Percentiles rank a stretch among this genome's conserved stretches.
Evolutionary conservation across 768 basidiomycete genomes (phyloP).

Genomic region (Termitomyces sp.): DNA sequence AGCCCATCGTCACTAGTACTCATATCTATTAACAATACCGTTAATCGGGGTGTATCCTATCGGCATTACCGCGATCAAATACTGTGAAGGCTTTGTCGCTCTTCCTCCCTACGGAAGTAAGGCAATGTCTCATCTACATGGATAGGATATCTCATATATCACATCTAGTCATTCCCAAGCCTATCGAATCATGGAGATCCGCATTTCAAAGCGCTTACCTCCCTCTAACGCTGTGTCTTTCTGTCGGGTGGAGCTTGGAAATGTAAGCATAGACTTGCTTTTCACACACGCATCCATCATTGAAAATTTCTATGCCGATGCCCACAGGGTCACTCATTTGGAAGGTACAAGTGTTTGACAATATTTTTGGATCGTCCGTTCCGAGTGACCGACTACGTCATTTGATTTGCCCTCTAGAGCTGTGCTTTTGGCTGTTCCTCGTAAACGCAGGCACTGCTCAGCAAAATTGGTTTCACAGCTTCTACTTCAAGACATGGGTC

Average conservation of each 20-base stretch:
- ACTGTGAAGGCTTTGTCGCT: conserved; percentile 56
- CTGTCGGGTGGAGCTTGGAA: conserved; percentile 71
- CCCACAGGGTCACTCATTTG: conserved; percentile 65
- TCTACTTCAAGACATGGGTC: conserved; percentile 74
- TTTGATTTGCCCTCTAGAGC: conserved; percentile 43
- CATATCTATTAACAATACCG: conserved; percentile 64
- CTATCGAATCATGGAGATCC: conserved; percentile 55
- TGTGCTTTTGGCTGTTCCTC: conserved; percentile 88
- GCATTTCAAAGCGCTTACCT: conserved; percentile 47
- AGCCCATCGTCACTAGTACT: conserved; percentile 55
- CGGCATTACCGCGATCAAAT: conserved; percentile 72
- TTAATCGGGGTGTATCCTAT: conserved; percentile 51
- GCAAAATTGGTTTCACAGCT: conserved; percentile 74
- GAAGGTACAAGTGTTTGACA: conserved; percentile 48
- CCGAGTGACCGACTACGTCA: conserved; percentile 2
- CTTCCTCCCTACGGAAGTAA: conserved; percentile 46
- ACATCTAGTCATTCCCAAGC: conserved; percentile 58
- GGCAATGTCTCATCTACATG: conserved; percentile 13
- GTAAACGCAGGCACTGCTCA: conserved; percentile 58
- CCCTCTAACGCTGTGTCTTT: conserved; percentile 60
- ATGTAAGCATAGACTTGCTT: conserved; percentile 44
- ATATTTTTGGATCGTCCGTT: background rate
- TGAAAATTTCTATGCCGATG: background rate
- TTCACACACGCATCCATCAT: background rate
- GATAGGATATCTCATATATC: background rate